Conservation (phyloP, 768 basidiomycete species). For the Termitomyces sp. region DNA sequence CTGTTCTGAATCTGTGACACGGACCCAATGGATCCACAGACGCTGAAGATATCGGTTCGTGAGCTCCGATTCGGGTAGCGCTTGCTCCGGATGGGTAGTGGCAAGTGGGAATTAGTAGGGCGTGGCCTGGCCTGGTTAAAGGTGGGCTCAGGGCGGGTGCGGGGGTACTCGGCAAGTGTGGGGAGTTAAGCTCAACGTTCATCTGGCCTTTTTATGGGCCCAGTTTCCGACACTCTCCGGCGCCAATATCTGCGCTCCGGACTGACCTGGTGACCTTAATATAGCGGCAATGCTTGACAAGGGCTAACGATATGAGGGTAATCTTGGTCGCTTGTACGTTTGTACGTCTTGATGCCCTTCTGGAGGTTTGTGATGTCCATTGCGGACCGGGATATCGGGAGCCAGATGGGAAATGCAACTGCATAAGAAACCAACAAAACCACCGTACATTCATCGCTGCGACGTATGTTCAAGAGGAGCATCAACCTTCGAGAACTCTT, state of each 20-base stretch:
- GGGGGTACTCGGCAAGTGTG: neutral
- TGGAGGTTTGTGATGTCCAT: neutral
- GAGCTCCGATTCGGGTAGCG: conserved; percentile 12
- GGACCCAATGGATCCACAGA: neutral
- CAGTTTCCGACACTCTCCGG: conserved; percentile 2
- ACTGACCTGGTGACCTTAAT: conserved; percentile 15
- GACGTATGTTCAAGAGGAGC: neutral
- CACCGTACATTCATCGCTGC: neutral
- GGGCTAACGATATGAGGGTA: conserved; percentile 10
- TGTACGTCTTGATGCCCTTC: conserved; percentile 11
- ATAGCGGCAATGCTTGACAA: conserved; percentile 8
- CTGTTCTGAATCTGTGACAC: conserved; percentile 1
- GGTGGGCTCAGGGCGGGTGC: conserved; percentile 6
- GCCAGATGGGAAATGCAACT: conserved; percentile 1
- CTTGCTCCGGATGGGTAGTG: conserved; percentile 4
- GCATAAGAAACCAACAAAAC: neutral
- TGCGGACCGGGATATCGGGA: conserved; percentile 4
- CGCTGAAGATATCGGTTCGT: neutral
- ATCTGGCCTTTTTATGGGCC: neutral
- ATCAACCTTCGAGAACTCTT: conserved; percentile 1
- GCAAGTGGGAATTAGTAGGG: neutral
- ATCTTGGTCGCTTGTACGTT: conserved; percentile 14
- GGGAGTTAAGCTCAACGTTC: conserved; percentile 2
- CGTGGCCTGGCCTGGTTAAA: neutral
- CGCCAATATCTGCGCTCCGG: conserved; percentile 3